Percentiles rank a stretch among this genome's conserved stretches.
Evolutionary conservation across 768 basidiomycete genomes (phyloP).

Genomic region (Hericium alpestre): DNA sequence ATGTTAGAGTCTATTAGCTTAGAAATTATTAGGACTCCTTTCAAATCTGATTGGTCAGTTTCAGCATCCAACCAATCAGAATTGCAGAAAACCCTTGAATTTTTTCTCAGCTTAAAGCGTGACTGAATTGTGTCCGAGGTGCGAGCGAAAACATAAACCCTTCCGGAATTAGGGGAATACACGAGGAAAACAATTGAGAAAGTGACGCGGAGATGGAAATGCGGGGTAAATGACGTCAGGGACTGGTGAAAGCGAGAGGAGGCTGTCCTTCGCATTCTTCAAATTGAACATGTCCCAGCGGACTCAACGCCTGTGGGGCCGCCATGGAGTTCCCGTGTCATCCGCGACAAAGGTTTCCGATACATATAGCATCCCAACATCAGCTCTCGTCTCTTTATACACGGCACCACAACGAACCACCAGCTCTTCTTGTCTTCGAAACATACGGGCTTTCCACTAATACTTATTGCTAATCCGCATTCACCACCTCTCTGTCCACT

Average conservation of each 20-base stretch:
- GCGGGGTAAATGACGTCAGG: conserved; percentile 1
- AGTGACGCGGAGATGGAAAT: conserved; percentile 1
- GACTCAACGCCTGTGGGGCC: no score
- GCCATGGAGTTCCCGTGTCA: background rate
- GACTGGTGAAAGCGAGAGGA: background rate
- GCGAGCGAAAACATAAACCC: no score
- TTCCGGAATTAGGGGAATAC: background rate
- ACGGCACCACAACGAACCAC: background rate
- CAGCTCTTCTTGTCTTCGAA: background rate
- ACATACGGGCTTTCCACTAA: no score
- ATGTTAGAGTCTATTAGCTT: no score
- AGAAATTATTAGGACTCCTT: no score
- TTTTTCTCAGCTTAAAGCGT: no score
- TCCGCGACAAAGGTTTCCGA: background rate
- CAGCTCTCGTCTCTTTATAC: background rate
- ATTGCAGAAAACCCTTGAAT: no score
- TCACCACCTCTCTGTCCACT: no score
- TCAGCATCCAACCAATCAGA: no score
- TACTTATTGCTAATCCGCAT: no score
- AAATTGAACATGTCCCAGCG: background rate
- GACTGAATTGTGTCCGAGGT: no score
- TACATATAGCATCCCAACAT: background rate
- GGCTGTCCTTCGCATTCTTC: background rate
- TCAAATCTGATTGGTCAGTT: no score
- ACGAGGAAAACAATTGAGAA: background rate